Conservation (phyloP, 495 filamentous ascomycete genomes). For the Penicillium antarcticum region DNA sequence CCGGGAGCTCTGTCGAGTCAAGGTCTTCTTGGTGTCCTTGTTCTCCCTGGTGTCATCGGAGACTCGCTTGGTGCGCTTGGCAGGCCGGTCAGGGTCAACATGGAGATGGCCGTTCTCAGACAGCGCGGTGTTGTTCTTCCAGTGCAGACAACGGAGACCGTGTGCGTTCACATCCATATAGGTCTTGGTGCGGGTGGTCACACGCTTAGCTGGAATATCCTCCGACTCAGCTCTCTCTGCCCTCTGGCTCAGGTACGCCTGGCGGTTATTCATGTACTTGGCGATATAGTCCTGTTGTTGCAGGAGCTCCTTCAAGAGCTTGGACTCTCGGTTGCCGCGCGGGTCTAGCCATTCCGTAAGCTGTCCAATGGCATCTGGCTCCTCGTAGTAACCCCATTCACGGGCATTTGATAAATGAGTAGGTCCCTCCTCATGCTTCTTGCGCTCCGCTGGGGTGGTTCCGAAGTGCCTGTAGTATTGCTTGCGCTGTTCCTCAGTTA, state of each 20-base stretch:
- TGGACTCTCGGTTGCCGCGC: conserved; percentile 76
- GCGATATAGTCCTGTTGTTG: conserved; percentile 73
- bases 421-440: conserved; percentile 77
- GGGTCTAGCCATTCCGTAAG: conserved; percentile 86
- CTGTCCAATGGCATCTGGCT: conserved; percentile 68
- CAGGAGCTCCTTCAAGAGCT: conserved; percentile 79
- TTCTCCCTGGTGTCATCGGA: conserved; percentile 39
- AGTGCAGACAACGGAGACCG: conserved; percentile 63
- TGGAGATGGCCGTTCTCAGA: conserved; percentile 80
- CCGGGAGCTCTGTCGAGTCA: conserved; percentile 46
- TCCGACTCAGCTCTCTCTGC: conserved; percentile 55
- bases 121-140: conserved; percentile 77
- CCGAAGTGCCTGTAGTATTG: conserved; percentile 62
- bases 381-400: conserved; percentile 90
- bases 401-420: conserved; percentile 73
- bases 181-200: conserved; percentile 73
- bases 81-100: conserved; percentile 66
- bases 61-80: conserved; percentile 56
- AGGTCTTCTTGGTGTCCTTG: conserved; percentile 42
- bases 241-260: conserved; percentile 60
- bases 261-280: conserved; percentile 74
- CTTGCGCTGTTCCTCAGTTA: conserved; percentile 63
- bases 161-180: conserved; percentile 59
- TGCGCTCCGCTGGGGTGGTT: conserved; percentile 80
- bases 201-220: conserved; percentile 58